Evolutionary conservation across 345 rosid species (phyloP), one percentile per base, ranked within the genome.

Genomic region (Camelina neglecta): DNA sequence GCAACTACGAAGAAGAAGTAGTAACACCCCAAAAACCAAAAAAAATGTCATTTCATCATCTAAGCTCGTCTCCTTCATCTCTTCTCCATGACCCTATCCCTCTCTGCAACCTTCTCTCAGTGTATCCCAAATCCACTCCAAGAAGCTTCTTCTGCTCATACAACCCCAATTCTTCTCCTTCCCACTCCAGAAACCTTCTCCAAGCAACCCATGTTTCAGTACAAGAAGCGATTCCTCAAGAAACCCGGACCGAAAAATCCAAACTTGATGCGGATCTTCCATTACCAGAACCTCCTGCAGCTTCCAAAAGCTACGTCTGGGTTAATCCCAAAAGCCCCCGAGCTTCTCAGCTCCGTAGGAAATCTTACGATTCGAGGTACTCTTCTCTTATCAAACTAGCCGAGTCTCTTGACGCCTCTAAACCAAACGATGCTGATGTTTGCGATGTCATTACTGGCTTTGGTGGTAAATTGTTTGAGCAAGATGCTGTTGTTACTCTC

Each of bases 241-340:
- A 39, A 39, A 39, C 42, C 42, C 42, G 42, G 35, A 44, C 53
- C 11, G 83, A 83, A 71, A 48, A 65, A 50, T 39, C 77, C 11
- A 13, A 64, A 4, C 56, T 67, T 65, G 84, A 74, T 1, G 60
- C 51, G 3, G 44, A 11, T 26, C 67, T 44, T 62, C 67, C 67
- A 23, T n/a, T 41, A 70, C 84, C 85, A 35, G 80, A 61, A 0
- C 2, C 53, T 21, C 2, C 53, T n/a, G 60, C 54, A 4, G 70
- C 76, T 53, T 42, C 69, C 16, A 87, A 84, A 76, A 81, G 83
- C 75, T 76, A 83, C 82, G 77, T 82, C 51, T 90, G 97, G 97
- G 92, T 94, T 72, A 94, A 94, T 70, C 97, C 98, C 72, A 86
- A 75, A 3, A 91, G 95, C 75, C 88, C 92, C 67, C 75, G 86